Evolutionary conservation across 225 moss, liverwort and hornwort species (phyloP).

Genomic region (Ulota crispa): DNA sequence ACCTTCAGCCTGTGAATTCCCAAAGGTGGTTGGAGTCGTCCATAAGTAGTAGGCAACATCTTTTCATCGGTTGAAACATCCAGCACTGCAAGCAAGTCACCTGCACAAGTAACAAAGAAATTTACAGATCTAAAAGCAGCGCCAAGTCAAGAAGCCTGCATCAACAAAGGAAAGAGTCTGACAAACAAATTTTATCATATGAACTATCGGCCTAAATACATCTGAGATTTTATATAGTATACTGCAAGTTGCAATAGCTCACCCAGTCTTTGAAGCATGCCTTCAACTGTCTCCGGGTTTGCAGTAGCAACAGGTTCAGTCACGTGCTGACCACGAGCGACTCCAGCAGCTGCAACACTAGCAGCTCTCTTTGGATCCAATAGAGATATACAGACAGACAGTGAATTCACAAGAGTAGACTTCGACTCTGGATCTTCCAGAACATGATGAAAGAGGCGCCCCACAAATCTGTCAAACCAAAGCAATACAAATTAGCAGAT

Average conservation of each 20-base stretch:
- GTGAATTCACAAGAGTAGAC: constrained; percentile 89
- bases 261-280: constrained; percentile 98
- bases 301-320: constrained; percentile 74
- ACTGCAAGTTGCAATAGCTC: constrained; percentile 22
- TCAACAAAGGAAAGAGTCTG: neutral
- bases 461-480: constrained; percentile 74
- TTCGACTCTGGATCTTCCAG: constrained; percentile 97
- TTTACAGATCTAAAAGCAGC: neutral
- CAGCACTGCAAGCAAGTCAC: constrained; percentile 91
- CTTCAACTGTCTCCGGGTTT: constrained; percentile 97
- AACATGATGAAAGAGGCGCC: constrained; percentile 87
- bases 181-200: neutral
- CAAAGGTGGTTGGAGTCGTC: constrained; percentile 85
- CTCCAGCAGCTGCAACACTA: constrained; percentile 68
- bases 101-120: constrained; percentile 35
- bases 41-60: constrained; percentile 88
- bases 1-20: constrained; percentile 97
- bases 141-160: neutral
- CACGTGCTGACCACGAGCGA: constrained; percentile 78
- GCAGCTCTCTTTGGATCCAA: constrained; percentile 97
- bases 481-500: neutral
- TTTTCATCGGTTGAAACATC: constrained; percentile 82
- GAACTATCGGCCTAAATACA: neutral
- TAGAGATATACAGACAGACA: constrained; percentile 92
- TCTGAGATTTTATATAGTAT: neutral